Base-by-base conservation (phyloP, 2,329 filamentous ascomycete genomes). In the Penicillium sp. region DNA sequence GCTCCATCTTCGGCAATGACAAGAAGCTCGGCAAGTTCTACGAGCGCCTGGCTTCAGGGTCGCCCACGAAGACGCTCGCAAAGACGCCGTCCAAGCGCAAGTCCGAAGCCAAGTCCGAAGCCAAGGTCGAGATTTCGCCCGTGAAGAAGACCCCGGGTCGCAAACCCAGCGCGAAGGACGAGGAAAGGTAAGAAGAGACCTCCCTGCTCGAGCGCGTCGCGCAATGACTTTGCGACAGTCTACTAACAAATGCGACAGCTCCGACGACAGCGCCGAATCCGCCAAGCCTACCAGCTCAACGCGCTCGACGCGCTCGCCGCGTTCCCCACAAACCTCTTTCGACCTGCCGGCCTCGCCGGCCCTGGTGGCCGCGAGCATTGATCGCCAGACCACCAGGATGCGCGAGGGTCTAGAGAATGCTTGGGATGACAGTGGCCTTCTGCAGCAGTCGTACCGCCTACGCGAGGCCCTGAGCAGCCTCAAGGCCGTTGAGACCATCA, bases 21-120 rank as follows among this genome's bases (percentile, higher is more conserved):
- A 72, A 83, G 47, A 77, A 75, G 47, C 81, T 95, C 66, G 74
- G 79, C 53, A 83, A 86, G 52, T 96, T 89, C 78, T 96, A 88
- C 76, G 81, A 78, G 78, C 69, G 65, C 61, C 47, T 72, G 42
- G 55, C 51, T 69, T 75, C 64, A 40, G 66, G 59, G 39, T 79
- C 79, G 42, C 78, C 78, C 6, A 65, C 74, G 33, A 81, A 20
- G 32, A 35, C 32, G 5, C 32, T 18, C 15, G 15, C 15, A 18
- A 18, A 18, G 15, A 18, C 32, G 3, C n/a, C 33, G 4, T 20
- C 33, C 33, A 37, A 81, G 67, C 72, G 72, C 59, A 27, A 80
- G 67, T 72, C 72, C 59, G 74, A 76, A 50, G 61, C 65, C 28
- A 67, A 80, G 67, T 72, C 72, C 59, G 74, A 76, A 50, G 61